phyloP scores from a whole-genome alignment of 2,329 filamentous ascomycete species.

The Lecanicillium sp. region DNA sequence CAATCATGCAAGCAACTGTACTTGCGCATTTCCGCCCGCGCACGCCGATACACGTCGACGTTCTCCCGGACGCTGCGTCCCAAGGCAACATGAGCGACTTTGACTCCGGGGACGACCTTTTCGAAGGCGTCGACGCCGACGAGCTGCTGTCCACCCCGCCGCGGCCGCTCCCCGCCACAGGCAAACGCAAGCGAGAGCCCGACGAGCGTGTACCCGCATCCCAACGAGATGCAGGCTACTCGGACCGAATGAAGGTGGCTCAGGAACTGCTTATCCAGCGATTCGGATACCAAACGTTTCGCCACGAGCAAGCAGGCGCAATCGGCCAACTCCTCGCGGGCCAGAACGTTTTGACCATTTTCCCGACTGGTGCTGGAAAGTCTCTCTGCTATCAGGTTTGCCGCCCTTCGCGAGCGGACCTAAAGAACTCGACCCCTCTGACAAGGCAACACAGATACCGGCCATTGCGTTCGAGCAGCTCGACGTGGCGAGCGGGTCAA shows the following conservation, averaged over 20 bases:
- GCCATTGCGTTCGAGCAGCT: conserved; percentile 40
- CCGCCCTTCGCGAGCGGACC: neutral
- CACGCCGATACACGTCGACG: too few relatives aligned
- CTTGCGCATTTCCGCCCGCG: too few relatives aligned
- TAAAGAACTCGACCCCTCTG: neutral
- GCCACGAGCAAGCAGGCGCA: conserved; percentile 39
- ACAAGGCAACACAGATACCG: conserved; percentile 32
- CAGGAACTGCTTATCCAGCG: conserved; percentile 29
- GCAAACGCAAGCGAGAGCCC: neutral
- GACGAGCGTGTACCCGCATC: too few relatives aligned
- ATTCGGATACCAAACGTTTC: conserved; percentile 35
- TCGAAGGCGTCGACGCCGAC: conserved; percentile 17
- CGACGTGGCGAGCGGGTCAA: conserved; percentile 27
- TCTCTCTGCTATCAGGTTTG: conserved; percentile 43
- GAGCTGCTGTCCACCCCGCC: conserved; percentile 8
- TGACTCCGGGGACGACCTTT: conserved; percentile 24
- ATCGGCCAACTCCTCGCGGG: conserved; percentile 33
- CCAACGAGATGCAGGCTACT: too few relatives aligned
- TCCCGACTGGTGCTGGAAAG: conserved; percentile 45
- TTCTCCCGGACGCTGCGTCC: too few relatives aligned
- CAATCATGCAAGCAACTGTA: too few relatives aligned
- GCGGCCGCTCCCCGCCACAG: neutral
- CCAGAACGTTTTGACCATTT: conserved; percentile 37
- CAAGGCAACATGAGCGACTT: conserved; percentile 17
- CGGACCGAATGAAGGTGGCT: conserved; percentile 15